A percentile compares a stretch with the other conserved stretches of the same genome.
phyloP scores from a whole-genome alignment of 148 eudicot species.

The Chenopodium album region DNA sequence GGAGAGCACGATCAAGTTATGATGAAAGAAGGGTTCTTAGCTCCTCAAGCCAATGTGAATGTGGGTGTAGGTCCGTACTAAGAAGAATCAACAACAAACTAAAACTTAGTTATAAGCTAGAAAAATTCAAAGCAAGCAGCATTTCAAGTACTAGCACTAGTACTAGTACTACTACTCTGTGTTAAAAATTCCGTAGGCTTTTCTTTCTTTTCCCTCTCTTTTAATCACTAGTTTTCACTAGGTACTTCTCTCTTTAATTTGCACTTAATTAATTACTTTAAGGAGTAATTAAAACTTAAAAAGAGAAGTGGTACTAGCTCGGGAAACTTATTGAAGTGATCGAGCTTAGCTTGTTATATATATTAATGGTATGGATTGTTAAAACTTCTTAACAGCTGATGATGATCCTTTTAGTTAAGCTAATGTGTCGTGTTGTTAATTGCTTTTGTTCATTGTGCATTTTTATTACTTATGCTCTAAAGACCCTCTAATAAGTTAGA shows the following conservation, averaged over 20 bases:
- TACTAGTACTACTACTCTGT: conserved; percentile 15
- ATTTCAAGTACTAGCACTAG: conserved; percentile 19
- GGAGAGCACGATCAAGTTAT: conserved; percentile 57
- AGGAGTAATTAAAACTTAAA: background rate
- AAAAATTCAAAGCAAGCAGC: conserved; percentile 13
- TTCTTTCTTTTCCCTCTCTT: background rate
- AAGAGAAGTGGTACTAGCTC: background rate
- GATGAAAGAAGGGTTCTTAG: conserved; percentile 85
- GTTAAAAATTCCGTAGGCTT: background rate
- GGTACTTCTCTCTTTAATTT: conserved; percentile 8
- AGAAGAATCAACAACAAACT: conserved; percentile 7
- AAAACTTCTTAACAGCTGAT: background rate
- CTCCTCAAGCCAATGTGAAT: conserved; percentile 51
- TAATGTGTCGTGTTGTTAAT: background rate
- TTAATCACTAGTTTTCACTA: conserved; percentile 5
- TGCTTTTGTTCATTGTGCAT: background rate
- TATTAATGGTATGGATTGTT: conserved; percentile 19
- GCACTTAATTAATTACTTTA: conserved; percentile 14
- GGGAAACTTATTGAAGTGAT: background rate
- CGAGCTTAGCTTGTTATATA: background rate
- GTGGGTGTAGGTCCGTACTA: conserved; percentile 84
- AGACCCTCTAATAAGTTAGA: too few species aligned
- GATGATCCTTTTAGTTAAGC: background rate
- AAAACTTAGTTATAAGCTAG: conserved; percentile 10
- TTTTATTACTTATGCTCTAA: too few species aligned